Base-by-base conservation (phyloP, 306 rosid species). In the Elaeagnus macrophylla region DNA sequence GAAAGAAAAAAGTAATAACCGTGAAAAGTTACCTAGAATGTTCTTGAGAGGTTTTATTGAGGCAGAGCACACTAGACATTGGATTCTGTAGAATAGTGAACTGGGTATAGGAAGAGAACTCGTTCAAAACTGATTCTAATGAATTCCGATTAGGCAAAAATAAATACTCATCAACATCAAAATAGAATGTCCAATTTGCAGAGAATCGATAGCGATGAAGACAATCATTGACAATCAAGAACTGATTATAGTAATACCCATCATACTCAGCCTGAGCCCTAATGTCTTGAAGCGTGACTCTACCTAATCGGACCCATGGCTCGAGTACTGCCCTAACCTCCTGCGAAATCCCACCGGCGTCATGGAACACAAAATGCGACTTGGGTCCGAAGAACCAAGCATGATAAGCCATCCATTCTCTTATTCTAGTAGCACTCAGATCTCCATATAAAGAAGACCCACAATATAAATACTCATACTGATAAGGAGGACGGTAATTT, bases 371-470 rank as follows among this genome's bases (percentile, higher is more conserved):
- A 25, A 25, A 25, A 25, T 25, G 32, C 32, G 32, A 25, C 32
- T 25, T 25, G 32, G 32, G 32, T 25, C 32, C 32, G 32, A 25
- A 25, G 32, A 25, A 25, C 32, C 75, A 68, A 0, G 75, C 71
- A 37, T 74, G 79, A 53, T 74, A 74, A 0, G 79, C 75, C 67
- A 74, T 68, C 79, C 79, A 74, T 56, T 74, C 79, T 39, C 56
- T 38, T 20, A 74, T 64, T 45, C 79, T 68, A 12, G 74, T 46
- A 1, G 68, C 68, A 42, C 75, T 74, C 6, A 74, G 56, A 39
- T 60, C 60, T 35, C 75, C 75, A 39, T 74, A 74, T 10, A 74
- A 35, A 9, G 68, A 64, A 8, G 75, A 74, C 44, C 79, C 79
- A 20, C 75, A 74, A 25, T 74, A 74, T 10, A 74, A 61, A 41